Percentiles rank a stretch among this genome's conserved stretches.
Conservation (phyloP, 1,139 yeast genomes). For the Sugiyamaella pinicola region DNA sequence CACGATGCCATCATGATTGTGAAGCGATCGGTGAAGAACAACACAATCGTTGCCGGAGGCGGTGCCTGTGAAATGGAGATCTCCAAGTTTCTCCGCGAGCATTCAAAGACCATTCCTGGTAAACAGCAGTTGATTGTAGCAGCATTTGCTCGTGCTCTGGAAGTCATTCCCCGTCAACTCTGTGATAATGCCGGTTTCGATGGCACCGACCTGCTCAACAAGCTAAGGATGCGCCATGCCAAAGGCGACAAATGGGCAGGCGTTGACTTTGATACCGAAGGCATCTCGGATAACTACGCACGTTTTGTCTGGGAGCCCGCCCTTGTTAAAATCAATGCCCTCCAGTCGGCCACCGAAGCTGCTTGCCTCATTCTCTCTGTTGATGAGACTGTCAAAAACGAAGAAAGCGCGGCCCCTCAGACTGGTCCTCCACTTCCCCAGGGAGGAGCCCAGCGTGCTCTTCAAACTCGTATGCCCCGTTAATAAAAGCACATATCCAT, state of each 20-base stretch:
- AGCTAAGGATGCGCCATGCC: conserved; percentile 90
- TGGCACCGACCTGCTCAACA: conserved; percentile 87
- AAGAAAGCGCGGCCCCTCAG: conserved; percentile 53
- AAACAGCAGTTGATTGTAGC: conserved; percentile 90
- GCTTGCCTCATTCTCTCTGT: conserved; percentile 88
- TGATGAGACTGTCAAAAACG: conserved; percentile 91
- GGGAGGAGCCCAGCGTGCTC: conserved; percentile 34
- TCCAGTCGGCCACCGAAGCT: conserved; percentile 96
- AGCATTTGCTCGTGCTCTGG: conserved; percentile 93
- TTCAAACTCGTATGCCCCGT: conserved; percentile 29
- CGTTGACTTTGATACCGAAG: conserved; percentile 82
- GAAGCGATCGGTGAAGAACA: conserved; percentile 87
- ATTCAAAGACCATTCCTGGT: conserved; percentile 86
- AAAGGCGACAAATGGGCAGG: conserved; percentile 93
- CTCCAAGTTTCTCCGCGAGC: conserved; percentile 83
- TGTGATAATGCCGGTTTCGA: conserved; percentile 99
- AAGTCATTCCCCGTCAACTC: conserved; percentile 93
- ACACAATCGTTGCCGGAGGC: conserved; percentile 93
- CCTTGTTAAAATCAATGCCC: conserved; percentile 88
- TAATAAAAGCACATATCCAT: conserved; percentile 9
- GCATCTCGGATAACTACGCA: conserved; percentile 79
- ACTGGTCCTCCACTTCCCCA: conserved; percentile 36
- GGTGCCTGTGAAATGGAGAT: conserved; percentile 99
- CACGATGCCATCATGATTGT: conserved; percentile 99
- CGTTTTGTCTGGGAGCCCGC: conserved; percentile 98